Conservation (phyloP, 805 yeast genomes). For the Metschnikowia gelsemii region DNA sequence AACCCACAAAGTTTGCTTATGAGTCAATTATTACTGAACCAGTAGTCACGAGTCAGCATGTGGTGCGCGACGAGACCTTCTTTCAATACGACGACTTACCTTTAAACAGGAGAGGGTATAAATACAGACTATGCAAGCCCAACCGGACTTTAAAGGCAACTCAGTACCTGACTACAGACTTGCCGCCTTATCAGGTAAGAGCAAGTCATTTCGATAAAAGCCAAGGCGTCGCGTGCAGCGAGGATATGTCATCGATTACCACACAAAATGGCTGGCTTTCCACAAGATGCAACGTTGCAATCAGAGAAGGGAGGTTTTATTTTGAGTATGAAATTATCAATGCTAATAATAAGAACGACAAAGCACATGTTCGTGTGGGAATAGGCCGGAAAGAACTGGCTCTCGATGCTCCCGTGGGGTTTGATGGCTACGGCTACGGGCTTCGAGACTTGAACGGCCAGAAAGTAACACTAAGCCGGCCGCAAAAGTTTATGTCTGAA, state of each 20-base stretch:
- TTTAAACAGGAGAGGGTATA: conserved; percentile 72
- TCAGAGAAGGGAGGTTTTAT: conserved; percentile 77
- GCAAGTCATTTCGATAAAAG: conserved; percentile 70
- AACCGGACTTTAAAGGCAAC: conserved; percentile 56
- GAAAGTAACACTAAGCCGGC: conserved; percentile 72
- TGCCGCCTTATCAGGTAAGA: conserved; percentile 61
- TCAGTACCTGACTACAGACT: conserved; percentile 69
- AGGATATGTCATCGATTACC: conserved; percentile 43
- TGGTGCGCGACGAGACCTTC: conserved; percentile 28
- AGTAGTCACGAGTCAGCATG: conserved; percentile 13
- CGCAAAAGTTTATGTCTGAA: conserved; percentile 50
- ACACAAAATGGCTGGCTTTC: conserved; percentile 78
- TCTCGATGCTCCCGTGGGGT: conserved; percentile 93
- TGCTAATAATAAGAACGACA: conserved; percentile 47
- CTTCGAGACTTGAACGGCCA: conserved; percentile 77
- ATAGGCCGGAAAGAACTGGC: conserved; percentile 82
- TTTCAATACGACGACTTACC: conserved; percentile 74
- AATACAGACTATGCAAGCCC: conserved; percentile 77
- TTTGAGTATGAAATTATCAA: conserved; percentile 67
- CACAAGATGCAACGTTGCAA: conserved; percentile 67
- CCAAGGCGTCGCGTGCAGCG: conserved; percentile 45
- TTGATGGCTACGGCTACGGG: conserved; percentile 92
- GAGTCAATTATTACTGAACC: conserved; percentile 16
- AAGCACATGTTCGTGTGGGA: conserved; percentile 76
- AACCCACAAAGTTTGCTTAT: conserved; percentile 33